A percentile compares a stretch with the other conserved stretches of the same genome.
These are phyloP conservation scores for Peniophora sp. DNA, from an alignment of 1,284 basidiomycete genomes.

Conservation along the genomic window DNA sequence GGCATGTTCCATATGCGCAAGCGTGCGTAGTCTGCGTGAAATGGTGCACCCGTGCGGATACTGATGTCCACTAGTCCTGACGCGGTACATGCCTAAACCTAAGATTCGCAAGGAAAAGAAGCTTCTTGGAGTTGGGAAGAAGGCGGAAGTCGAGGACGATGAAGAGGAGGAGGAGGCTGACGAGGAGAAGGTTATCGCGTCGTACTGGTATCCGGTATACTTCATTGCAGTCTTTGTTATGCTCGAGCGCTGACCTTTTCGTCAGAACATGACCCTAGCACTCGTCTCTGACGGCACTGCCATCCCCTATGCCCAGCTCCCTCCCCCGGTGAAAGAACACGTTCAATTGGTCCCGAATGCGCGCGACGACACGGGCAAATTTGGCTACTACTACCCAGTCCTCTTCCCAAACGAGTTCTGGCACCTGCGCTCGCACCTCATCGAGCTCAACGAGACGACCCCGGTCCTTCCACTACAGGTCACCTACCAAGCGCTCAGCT, in stretches of 20 bases:
- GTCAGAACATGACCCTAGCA: conserved; percentile 82
- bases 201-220: conserved; percentile 77
- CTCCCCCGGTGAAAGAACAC: conserved; percentile 57
- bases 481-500: conserved; percentile 79
- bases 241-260: neutral
- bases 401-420: conserved; percentile 96
- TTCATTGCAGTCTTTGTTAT: neutral
- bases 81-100: conserved; percentile 69
- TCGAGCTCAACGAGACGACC: conserved; percentile 76
- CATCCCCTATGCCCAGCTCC: conserved; percentile 52
- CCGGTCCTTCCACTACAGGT: conserved; percentile 71
- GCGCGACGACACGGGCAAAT: conserved; percentile 54
- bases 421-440: conserved; percentile 73
- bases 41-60: neutral
- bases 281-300: conserved; percentile 66
- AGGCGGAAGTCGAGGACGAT: conserved; percentile 23
- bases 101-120: conserved; percentile 81
- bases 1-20: conserved; percentile 76
- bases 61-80: conserved; percentile 53
- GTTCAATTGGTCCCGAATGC: conserved; percentile 47
- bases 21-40: conserved; percentile 38
- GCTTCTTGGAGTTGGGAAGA: conserved; percentile 42
- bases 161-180: conserved; percentile 31
- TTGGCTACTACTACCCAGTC: conserved; percentile 77
- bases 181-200: conserved; percentile 54